A percentile compares a stretch with the other conserved stretches of the same genome.
These are phyloP conservation scores for Penicillium ochrochloron DNA, from an alignment of 495 filamentous ascomycete genomes.

Conservation along the genomic window DNA sequence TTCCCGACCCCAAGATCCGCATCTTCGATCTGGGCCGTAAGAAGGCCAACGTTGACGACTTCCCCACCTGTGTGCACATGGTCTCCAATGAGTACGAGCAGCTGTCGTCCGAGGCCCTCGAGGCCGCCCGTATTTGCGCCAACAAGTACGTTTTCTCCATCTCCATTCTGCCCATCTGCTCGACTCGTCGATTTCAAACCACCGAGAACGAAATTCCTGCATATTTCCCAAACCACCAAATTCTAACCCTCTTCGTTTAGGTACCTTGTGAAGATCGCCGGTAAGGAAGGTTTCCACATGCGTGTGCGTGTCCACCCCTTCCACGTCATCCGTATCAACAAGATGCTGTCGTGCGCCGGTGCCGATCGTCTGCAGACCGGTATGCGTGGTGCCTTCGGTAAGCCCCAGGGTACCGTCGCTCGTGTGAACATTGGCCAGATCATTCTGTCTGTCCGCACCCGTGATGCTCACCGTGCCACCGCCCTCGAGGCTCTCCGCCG, in stretches of 20 bases:
- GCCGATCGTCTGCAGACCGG: slow-evolving; percentile 99
- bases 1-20: slow-evolving; percentile 97
- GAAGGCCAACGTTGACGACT: slow-evolving; percentile 97
- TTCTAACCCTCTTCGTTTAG: slow-evolving; percentile 38
- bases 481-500: slow-evolving; percentile 98
- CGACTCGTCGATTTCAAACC: not conserved
- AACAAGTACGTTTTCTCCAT: slow-evolving; percentile 76
- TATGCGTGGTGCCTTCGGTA: slow-evolving; percentile 99
- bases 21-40: slow-evolving; percentile 99
- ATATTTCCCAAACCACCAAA: not conserved
- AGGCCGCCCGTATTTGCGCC: slow-evolving; percentile 98
- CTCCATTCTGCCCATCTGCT: not conserved
- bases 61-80: slow-evolving; percentile 96
- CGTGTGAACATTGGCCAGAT: slow-evolving; percentile 99
- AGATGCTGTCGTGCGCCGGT: slow-evolving; percentile 99
- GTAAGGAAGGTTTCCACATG: slow-evolving; percentile 99
- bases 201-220: not conserved
- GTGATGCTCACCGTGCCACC: slow-evolving; percentile 85
- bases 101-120: slow-evolving; percentile 96
- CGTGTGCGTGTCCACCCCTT: slow-evolving; percentile 97
- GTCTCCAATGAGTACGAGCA: slow-evolving; percentile 99
- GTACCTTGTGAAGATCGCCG: slow-evolving; percentile 93
- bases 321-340: slow-evolving; percentile 99
- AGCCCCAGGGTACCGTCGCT: slow-evolving; percentile 96
- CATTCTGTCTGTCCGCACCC: slow-evolving; percentile 92